Conservation (phyloP, 2,329 filamentous ascomycete species). For the Aspergillus arachidicola region DNA sequence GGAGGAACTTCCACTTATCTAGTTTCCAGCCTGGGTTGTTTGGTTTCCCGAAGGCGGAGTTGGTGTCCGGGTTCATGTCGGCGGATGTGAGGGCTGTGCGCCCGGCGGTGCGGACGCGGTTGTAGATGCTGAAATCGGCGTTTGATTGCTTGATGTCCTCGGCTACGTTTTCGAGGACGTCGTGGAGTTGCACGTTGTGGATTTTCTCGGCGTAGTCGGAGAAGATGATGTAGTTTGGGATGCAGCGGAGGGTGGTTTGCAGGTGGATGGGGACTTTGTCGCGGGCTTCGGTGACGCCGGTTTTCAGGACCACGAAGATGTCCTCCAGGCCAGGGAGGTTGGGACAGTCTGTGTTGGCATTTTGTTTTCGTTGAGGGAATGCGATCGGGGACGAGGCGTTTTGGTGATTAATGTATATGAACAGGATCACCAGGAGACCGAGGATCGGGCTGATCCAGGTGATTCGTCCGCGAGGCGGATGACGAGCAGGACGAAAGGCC, state of each 20-base stretch:
- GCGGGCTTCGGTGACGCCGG: slow-evolving; percentile 59
- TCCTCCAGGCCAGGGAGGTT: slow-evolving; percentile 47
- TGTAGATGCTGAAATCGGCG: slow-evolving; percentile 55
- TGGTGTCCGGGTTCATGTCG: slow-evolving; percentile 33
- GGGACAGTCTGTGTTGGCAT: slow-evolving; percentile 25
- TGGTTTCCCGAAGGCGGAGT: slow-evolving; percentile 36
- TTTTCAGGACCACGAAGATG: slow-evolving; percentile 61
- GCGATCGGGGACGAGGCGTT: not conserved
- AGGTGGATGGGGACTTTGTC: slow-evolving; percentile 59
- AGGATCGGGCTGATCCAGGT: slow-evolving; percentile 5
- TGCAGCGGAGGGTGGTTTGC: slow-evolving; percentile 57
- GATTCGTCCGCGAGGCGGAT: not conserved
- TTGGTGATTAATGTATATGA: not conserved
- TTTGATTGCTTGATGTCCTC: slow-evolving; percentile 36
- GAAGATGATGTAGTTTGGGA: slow-evolving; percentile 59
- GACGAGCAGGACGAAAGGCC: not conserved
- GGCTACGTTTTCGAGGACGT: slow-evolving; percentile 53
- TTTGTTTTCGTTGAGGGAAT: not conserved
- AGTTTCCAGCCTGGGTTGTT: slow-evolving; percentile 54
- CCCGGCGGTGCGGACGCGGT: slow-evolving; percentile 45
- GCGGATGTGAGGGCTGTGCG: slow-evolving; percentile 39
- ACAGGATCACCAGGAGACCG: not conserved
- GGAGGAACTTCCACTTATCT: slow-evolving; percentile 61
- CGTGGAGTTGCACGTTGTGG: slow-evolving; percentile 51
- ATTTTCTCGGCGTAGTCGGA: slow-evolving; percentile 60